These are phyloP conservation scores for Phytopythium mirpurense DNA, from an alignment of 352 stramenopile genomes.

Conservation along the genomic window DNA sequence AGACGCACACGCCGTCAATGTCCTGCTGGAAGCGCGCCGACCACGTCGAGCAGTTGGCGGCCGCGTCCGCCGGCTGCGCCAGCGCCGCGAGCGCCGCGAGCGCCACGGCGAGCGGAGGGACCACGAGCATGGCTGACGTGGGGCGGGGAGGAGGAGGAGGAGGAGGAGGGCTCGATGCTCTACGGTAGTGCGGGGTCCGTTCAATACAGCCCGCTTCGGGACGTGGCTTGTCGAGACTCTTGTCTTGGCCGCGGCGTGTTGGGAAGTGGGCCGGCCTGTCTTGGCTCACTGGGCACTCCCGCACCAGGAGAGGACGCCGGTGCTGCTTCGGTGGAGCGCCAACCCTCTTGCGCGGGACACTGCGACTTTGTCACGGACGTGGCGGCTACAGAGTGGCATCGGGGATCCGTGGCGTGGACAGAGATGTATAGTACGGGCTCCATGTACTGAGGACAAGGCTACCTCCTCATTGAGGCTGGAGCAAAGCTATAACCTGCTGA, in stretches of 20 bases:
- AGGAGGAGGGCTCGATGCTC: too few species aligned
- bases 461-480: too few species aligned
- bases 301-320: background rate
- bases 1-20: slow-evolving; percentile 47
- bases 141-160: background rate
- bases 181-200: too few species aligned
- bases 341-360: background rate
- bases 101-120: slow-evolving; percentile 7
- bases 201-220: too few species aligned
- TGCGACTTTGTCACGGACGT: background rate
- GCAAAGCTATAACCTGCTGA: too few species aligned
- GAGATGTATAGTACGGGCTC: too few species aligned
- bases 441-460: too few species aligned
- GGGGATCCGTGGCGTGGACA: background rate
- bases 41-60: slow-evolving; percentile 33
- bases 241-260: background rate
- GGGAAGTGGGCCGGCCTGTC: background rate
- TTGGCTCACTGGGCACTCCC: too few species aligned
- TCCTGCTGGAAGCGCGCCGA: slow-evolving; percentile 37
- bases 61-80: slow-evolving; percentile 7
- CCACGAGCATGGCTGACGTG: slow-evolving; percentile 6
- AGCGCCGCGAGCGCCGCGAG: slow-evolving; percentile 8
- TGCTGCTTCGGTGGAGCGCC: background rate
- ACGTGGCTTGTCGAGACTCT: too few species aligned
- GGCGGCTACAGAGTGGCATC: background rate